Base-by-base conservation (phyloP, 176 grass and related monocot species). In the Chrysopogon serrulatus region DNA sequence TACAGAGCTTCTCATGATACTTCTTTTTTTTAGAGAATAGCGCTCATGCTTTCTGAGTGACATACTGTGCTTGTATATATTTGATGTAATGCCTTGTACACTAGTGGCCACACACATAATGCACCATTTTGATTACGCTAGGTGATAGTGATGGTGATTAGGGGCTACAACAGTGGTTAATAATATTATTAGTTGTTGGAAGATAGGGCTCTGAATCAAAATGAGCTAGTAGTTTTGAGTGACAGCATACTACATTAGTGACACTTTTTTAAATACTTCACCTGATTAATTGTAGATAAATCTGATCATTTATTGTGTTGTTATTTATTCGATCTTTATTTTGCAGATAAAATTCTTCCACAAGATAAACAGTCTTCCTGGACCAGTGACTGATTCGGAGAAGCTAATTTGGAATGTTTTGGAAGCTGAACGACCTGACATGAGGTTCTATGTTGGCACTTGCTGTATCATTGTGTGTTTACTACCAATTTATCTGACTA, bases 281-380 rank as follows among this genome's bases (percentile, higher is more conserved):
- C 28, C 42, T 79, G 17, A 51, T 47, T 42, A n/a, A 21, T 62
- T n/a, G 6, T 32, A 54, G 26, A 34, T 57, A 75, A 45, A 63
- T 47, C n/a, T 27, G 16, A 69, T 71, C 10, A 26, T 77, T 76
- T 2, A 6, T 57, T 57, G 40, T 82, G 8, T 10, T 62, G n/a
- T 83, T 83, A 70, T 74, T 80, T 71, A 78, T 18, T 14, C 44
- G 40, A 79, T 70, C 9, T 24, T 88, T 23, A 61, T 41, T 82
- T 89, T 73, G 48, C 82, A 99, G 97, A 94, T 99, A 87, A 94
- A 73, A 34, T 94, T 99, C 83, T 96, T 99, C 73, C 88, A 94
- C 84, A 94, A 89, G 79, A 89, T 99, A 90, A 92, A 81, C 71
- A 89, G 74, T 53, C 74, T 94, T 77, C 81, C 93, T 28, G 78